Base-by-base conservation (phyloP, 2,329 filamentous ascomycete species). In the Trichocomaceae sp. region DNA sequence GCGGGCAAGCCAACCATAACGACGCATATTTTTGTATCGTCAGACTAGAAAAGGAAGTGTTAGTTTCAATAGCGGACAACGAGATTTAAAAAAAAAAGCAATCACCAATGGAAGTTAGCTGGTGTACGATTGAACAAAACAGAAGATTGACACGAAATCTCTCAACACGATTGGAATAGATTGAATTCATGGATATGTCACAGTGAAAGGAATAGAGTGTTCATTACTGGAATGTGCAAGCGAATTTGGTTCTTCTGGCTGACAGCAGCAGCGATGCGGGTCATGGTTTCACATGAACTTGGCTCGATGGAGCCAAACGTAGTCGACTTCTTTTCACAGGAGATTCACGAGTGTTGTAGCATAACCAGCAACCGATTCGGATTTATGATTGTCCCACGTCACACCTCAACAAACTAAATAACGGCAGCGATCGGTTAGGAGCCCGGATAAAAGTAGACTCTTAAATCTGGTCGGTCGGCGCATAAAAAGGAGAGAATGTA, bases 1-100 rank as follows among this genome's bases (percentile, higher is more conserved):
- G 93, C 93, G 54, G 93, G 93, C 69, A 99, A 80, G 62, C 93
- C 93, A 58, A 99, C 93, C 93, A 99, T 97, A 65, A 99, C 90
- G 61, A 99, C 91, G 73, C 92, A 97, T 77, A 99, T 95, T 72
- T 88, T 89, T 58, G 89, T 92, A 73, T 96, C 90, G 78, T 97
- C 92, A 65, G 88, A 88, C 88, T 95, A 87, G 61, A 91, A 12
- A 19, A 35, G 5, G 9, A 35, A 3, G 5, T 15, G 45, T 41
- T 39, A 52, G 35, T 45, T 23, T 29, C 22, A n/a, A 33, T 39
- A 42, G 49, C 13, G 22, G 39, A 20, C 17, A 45, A n/a, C n/a
- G n/a, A n/a, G n/a, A n/a, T n/a, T n/a, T n/a, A n/a, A n/a, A 13
- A 44, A 26, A 29, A 15, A 31, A 20, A 46, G 22, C 6, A 17